phyloP scores from a whole-genome alignment of 257 asterid species.

The Solanum peruvianum region DNA sequence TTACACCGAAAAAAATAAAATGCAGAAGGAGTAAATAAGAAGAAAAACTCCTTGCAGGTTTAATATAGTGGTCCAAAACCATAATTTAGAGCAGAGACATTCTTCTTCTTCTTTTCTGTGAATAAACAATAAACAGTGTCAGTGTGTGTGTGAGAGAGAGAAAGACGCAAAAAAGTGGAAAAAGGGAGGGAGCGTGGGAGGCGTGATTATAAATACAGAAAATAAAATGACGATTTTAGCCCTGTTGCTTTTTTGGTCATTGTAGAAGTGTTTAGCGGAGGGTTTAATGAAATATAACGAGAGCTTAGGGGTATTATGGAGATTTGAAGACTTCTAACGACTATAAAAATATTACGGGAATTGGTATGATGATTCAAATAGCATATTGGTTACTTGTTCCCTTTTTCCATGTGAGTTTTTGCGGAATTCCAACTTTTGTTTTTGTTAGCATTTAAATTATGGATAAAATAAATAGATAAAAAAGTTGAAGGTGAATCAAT shows the following conservation, averaged over 20 bases:
- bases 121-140: background rate
- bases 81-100: background rate
- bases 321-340: background rate
- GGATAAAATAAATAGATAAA: no score
- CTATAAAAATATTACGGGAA: background rate
- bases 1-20: background rate
- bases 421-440: background rate
- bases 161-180: background rate
- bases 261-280: background rate
- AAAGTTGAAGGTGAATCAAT: no score
- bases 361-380: background rate
- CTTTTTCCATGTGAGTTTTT: background rate
- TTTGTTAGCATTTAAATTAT: no score
- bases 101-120: background rate
- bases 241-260: background rate
- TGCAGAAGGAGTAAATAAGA: background rate
- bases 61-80: background rate
- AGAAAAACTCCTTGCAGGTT: background rate
- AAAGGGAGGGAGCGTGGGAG: background rate
- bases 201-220: background rate
- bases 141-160: background rate
- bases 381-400: background rate
- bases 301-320: background rate
- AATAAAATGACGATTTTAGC: background rate
- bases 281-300: background rate